These are phyloP conservation scores for Jasminum sambac DNA, from an alignment of 257 asterid genomes.

Conservation along the genomic window DNA sequence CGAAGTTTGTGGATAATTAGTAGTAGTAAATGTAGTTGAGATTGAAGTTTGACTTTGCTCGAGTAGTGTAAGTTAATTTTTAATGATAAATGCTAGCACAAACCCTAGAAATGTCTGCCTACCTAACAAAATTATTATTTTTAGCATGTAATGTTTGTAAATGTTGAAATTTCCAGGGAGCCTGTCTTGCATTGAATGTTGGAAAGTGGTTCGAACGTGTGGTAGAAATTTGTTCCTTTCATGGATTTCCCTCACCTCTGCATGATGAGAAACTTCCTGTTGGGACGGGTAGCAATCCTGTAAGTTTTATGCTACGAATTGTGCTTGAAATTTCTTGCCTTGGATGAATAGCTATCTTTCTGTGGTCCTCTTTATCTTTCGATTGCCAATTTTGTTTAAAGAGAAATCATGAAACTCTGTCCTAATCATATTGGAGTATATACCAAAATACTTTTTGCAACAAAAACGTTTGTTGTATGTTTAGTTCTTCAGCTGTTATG, in stretches of 20 bases:
- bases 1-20: too few species aligned
- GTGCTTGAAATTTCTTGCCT: slow-evolving; percentile 6
- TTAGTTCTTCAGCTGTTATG: not conserved
- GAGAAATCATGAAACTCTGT: not conserved
- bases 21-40: too few species aligned
- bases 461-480: not conserved
- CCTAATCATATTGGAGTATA: slow-evolving; percentile 1
- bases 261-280: slow-evolving; percentile 92
- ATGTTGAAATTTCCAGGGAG: slow-evolving; percentile 68
- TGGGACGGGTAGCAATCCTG: slow-evolving; percentile 99
- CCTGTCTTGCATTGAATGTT: slow-evolving; percentile 88
- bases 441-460: not conserved
- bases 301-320: slow-evolving; percentile 43
- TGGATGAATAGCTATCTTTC: slow-evolving; percentile 4
- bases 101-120: not conserved
- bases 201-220: slow-evolving; percentile 70
- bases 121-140: slow-evolving; percentile 22
- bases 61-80: too few species aligned
- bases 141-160: slow-evolving; percentile 23
- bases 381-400: not conserved
- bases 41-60: too few species aligned
- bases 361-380: slow-evolving; percentile 1
- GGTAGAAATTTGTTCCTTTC: slow-evolving; percentile 67
- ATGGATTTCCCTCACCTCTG: slow-evolving; percentile 61
- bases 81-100: too few species aligned